Evolutionary conservation across 805 yeast genomes (phyloP).

Genomic region (Pichia insulana): DNA sequence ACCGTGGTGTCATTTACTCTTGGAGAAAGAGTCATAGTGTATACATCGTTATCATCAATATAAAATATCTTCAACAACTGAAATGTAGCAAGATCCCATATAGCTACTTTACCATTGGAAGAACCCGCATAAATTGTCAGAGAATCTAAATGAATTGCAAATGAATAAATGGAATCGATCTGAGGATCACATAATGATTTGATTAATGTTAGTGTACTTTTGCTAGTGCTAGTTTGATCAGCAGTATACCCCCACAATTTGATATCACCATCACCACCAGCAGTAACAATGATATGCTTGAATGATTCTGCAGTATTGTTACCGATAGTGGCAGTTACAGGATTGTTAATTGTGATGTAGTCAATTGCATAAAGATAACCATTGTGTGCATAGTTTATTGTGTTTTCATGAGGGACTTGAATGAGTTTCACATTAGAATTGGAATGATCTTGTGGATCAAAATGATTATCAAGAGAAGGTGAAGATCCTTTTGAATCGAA

Average conservation of each 20-base stretch:
- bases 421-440: conserved; percentile 32
- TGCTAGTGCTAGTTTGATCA: not conserved
- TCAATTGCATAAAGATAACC: conserved; percentile 79
- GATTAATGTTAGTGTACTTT: conserved; percentile 18
- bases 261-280: conserved; percentile 89
- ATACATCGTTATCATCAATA: conserved; percentile 41
- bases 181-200: conserved; percentile 45
- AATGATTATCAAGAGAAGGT: not conserved
- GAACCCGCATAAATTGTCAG: conserved; percentile 80
- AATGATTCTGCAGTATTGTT: conserved; percentile 21
- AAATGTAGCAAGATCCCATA: conserved; percentile 80
- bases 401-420: conserved; percentile 61
- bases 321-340: conserved; percentile 15
- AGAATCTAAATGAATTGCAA: conserved; percentile 40
- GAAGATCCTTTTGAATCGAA: conserved; percentile 71
- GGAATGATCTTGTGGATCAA: conserved; percentile 12
- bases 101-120: conserved; percentile 61
- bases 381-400: conserved; percentile 77
- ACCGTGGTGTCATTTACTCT: conserved; percentile 24
- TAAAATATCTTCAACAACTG: conserved; percentile 48
- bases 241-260: conserved; percentile 60
- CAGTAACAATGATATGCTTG: conserved; percentile 43
- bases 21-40: conserved; percentile 45
- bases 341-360: conserved; percentile 19
- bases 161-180: conserved; percentile 57